These are phyloP conservation scores for Lodderomyces metapsilosis DNA, from an alignment of 1,139 yeast species.

Conservation along the genomic window DNA sequence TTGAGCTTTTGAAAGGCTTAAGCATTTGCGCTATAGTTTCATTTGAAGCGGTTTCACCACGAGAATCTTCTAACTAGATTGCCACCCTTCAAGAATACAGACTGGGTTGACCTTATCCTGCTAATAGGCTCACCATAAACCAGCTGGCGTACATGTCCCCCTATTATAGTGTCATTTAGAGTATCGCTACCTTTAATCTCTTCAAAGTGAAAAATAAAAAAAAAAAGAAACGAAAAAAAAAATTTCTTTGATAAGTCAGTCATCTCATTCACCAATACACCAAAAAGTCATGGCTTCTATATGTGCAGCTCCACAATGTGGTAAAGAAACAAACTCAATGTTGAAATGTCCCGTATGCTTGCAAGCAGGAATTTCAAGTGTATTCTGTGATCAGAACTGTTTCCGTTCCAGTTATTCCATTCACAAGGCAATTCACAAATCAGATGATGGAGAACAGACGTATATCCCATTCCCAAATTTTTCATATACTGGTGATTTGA, in stretches of 20 bases:
- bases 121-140: no score
- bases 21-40: no score
- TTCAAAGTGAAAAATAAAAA: background rate
- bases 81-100: no score
- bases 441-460: conserved; percentile 44
- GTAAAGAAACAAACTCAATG: conserved; percentile 69
- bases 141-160: no score
- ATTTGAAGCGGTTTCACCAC: no score
- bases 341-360: conserved; percentile 92
- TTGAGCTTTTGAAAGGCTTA: no score
- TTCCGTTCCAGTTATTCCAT: conserved; percentile 71
- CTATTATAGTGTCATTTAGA: no score
- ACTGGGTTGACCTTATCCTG: no score
- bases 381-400: conserved; percentile 84
- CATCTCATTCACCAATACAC: background rate
- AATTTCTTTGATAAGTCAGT: background rate
- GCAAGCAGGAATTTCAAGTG: conserved; percentile 59
- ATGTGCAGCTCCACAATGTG: conserved; percentile 82
- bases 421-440: conserved; percentile 52
- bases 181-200: no score
- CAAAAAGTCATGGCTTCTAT: conserved; percentile 8
- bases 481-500: conserved; percentile 68
- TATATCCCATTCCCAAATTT: conserved; percentile 88
- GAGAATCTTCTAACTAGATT: no score
- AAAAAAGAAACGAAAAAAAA: background rate